Percentiles rank a stretch among this genome's conserved stretches.
Conservation (phyloP, 2,329 filamentous ascomycete species). For the Cladophialophora bantiana region DNA sequence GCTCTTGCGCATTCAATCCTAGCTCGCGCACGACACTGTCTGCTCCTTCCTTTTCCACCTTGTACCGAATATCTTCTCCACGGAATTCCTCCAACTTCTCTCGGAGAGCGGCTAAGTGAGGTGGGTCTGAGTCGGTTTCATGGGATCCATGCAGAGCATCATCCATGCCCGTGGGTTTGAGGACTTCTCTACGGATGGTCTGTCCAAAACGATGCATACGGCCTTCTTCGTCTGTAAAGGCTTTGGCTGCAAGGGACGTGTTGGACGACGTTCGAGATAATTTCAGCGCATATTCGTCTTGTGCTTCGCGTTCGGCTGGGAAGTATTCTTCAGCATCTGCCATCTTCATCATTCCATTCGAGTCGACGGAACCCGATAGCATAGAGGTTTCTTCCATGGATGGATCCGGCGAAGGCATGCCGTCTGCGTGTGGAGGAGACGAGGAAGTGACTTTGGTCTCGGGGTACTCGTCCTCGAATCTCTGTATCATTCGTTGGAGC, state of each 20-base stretch:
- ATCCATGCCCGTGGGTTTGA: slow-evolving; percentile 56
- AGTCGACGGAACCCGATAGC: slow-evolving; percentile 31
- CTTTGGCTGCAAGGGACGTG: slow-evolving; percentile 71
- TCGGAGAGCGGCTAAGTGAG: slow-evolving; percentile 55
- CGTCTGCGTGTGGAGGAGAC: slow-evolving; percentile 27
- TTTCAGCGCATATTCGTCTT: slow-evolving; percentile 53
- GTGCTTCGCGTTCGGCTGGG: slow-evolving; percentile 48
- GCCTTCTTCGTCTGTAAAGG: slow-evolving; percentile 72
- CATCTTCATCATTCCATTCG: slow-evolving; percentile 25
- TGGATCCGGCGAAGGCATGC: slow-evolving; percentile 32
- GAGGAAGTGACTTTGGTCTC: slow-evolving; percentile 60
- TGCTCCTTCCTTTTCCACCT: slow-evolving; percentile 48
- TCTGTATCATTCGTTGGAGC: slow-evolving; percentile 86
- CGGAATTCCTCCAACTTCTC: slow-evolving; percentile 53
- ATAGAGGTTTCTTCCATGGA: slow-evolving; percentile 29
- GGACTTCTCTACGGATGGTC: slow-evolving; percentile 68
- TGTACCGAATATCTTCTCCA: slow-evolving; percentile 51
- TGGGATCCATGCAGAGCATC: slow-evolving; percentile 47
- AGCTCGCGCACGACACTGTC: slow-evolving; percentile 53
- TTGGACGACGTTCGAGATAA: slow-evolving; percentile 69
- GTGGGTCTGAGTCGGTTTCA: slow-evolving; percentile 48
- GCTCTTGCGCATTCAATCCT: slow-evolving; percentile 54
- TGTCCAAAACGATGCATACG: slow-evolving; percentile 73
- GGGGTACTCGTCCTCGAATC: slow-evolving; percentile 95
- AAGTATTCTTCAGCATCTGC: slow-evolving; percentile 35